Conservation (phyloP, 2,329 filamentous ascomycete genomes). For the Lecanicillium sp. region DNA sequence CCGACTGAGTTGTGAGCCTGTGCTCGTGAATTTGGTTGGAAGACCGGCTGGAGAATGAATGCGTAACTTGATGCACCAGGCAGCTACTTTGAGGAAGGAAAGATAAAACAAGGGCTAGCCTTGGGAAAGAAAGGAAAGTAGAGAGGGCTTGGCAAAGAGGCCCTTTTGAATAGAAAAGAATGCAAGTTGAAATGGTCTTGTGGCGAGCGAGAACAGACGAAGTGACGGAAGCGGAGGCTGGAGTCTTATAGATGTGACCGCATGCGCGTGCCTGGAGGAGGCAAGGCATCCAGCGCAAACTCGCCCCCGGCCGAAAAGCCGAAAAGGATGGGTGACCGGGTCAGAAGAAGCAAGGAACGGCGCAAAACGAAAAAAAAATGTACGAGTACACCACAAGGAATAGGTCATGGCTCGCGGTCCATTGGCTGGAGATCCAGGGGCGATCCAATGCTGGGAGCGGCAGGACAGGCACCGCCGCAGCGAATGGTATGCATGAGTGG, state of each 20-base stretch:
- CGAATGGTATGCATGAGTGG: not conserved
- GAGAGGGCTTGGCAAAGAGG: conserved; percentile 1
- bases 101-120: conserved; percentile 28
- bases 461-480: conserved; percentile 2
- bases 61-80: conserved; percentile 14
- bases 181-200: conserved; percentile 7
- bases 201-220: conserved; percentile 3
- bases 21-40: not conserved
- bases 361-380: not conserved
- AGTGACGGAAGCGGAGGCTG: conserved; percentile 2
- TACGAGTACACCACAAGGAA: conserved; percentile 15
- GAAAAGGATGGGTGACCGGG: conserved; percentile 5
- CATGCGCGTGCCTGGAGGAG: conserved; percentile 6
- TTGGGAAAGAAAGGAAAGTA: conserved; percentile 19
- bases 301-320: not conserved
- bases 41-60: conserved; percentile 11
- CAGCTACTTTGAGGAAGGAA: conserved; percentile 15
- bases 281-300: not conserved
- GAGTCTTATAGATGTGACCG: conserved; percentile 8
- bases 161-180: conserved; percentile 6
- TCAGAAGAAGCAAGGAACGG: conserved; percentile 3
- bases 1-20: not conserved
- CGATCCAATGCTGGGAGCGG: conserved; percentile 5
- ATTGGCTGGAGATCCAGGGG: conserved; percentile 2
- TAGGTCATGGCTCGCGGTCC: conserved; percentile 11